A percentile compares a stretch with the other conserved stretches of the same genome.
These are phyloP conservation scores for Protomyces inundatus DNA, from an alignment of 1,139 yeast genomes.

Conservation along the genomic window DNA sequence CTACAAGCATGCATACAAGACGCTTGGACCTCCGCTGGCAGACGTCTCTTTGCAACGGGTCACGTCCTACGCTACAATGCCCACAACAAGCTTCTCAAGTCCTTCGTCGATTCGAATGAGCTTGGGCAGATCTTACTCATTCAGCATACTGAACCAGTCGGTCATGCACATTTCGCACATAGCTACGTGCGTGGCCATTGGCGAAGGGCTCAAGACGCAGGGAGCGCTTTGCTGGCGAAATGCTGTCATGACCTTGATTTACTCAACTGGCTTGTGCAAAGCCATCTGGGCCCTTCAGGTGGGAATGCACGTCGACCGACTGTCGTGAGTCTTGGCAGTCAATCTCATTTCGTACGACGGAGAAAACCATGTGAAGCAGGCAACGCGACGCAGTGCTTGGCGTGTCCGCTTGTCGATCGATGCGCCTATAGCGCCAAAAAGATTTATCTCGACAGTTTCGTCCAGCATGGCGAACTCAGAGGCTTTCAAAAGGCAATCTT, in stretches of 20 bases:
- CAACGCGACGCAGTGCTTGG: neutral
- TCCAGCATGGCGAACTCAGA: neutral
- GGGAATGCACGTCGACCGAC: neutral
- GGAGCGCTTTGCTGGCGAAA: constrained; percentile 37
- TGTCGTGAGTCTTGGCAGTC: neutral
- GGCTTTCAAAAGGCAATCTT: neutral
- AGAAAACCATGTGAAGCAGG: neutral
- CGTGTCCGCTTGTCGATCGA: neutral
- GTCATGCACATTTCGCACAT: constrained; percentile 37
- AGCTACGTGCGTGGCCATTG: constrained; percentile 38
- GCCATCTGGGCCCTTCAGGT: neutral
- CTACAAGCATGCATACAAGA: constrained; percentile 34
- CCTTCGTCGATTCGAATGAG: constrained; percentile 33
- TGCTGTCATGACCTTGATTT: constrained; percentile 37
- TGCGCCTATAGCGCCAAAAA: neutral
- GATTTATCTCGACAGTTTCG: neutral
- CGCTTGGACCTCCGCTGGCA: constrained; percentile 33
- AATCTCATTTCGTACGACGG: neutral
- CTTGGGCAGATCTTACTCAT: constrained; percentile 35
- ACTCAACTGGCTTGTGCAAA: constrained; percentile 34
- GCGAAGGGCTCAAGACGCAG: constrained; percentile 33
- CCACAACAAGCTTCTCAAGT: constrained; percentile 34
- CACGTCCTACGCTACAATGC: constrained; percentile 38
- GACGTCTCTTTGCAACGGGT: constrained; percentile 35
- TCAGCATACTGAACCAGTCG: constrained; percentile 38